Conservation (phyloP, 1,284 basidiomycete genomes). For the Xerocomus amazonicus region DNA sequence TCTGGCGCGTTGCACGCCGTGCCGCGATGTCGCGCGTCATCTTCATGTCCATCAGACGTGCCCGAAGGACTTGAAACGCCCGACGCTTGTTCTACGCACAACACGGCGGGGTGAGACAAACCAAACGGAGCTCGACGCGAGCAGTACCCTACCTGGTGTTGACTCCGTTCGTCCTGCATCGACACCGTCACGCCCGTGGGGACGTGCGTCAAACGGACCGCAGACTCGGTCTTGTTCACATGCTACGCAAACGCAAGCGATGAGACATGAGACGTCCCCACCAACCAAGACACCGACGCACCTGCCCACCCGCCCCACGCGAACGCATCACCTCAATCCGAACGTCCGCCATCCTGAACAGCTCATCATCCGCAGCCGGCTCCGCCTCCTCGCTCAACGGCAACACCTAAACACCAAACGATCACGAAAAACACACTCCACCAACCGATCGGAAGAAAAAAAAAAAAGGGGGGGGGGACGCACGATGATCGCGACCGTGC, state of each 20-base stretch:
- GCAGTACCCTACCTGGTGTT: constrained; percentile 69
- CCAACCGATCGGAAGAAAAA: background rate
- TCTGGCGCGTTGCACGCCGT: constrained; percentile 65
- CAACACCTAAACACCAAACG: constrained; percentile 48
- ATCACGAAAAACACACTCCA: background rate
- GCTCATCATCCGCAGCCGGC: constrained; percentile 44
- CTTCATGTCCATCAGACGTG: constrained; percentile 79
- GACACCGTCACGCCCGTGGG: constrained; percentile 95
- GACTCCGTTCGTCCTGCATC: constrained; percentile 97
- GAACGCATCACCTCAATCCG: constrained; percentile 93
- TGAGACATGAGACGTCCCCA: constrained; percentile 1
- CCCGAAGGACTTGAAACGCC: constrained; percentile 84
- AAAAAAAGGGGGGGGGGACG: constrained; percentile 30
- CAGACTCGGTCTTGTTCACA: constrained; percentile 98
- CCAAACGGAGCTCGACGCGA: background rate
- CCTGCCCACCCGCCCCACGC: constrained; percentile 95
- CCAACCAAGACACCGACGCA: constrained; percentile 29
- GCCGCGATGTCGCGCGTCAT: constrained; percentile 67
- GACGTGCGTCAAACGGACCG: constrained; percentile 91
- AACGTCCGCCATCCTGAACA: constrained; percentile 84
- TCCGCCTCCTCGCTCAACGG: constrained; percentile 68
- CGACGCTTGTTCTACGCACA: constrained; percentile 71
- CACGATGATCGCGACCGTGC: constrained; percentile 86
- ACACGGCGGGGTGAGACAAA: no score
- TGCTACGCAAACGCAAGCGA: constrained; percentile 53